A percentile compares a stretch with the other conserved stretches of the same genome.
phyloP scores from a whole-genome alignment of 2,329 filamentous ascomycete species.

The Pseudocercospora ulei region DNA sequence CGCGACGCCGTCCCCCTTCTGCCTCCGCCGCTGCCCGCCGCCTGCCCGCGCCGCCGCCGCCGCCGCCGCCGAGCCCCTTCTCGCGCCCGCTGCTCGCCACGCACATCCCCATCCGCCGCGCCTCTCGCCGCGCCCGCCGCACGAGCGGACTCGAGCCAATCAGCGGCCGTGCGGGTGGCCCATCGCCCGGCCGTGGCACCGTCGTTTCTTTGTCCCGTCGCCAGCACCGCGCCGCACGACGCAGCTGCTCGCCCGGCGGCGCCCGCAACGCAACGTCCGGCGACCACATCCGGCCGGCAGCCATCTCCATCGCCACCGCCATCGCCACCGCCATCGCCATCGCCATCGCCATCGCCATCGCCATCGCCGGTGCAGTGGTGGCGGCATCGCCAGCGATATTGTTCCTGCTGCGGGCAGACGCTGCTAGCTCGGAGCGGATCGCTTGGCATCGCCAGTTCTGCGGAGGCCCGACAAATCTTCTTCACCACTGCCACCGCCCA shows the following conservation, averaged over 20 bases:
- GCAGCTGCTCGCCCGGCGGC: constrained; percentile 2
- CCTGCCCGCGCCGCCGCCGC: too few relatives aligned
- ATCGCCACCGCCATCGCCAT: not conserved
- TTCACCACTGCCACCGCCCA: constrained; percentile 6
- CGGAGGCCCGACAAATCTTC: too few relatives aligned
- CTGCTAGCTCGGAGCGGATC: too few relatives aligned
- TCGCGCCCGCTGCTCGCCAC: too few relatives aligned
- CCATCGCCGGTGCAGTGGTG: too few relatives aligned
- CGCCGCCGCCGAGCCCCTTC: too few relatives aligned
- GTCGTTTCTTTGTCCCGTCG: constrained; percentile 15
- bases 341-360: too few relatives aligned
- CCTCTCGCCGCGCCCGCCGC: not conserved
- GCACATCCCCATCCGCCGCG: constrained; percentile 1
- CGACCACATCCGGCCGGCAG: constrained; percentile 1
- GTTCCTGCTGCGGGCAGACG: too few relatives aligned
- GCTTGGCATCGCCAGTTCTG: too few relatives aligned
- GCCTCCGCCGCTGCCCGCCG: too few relatives aligned
- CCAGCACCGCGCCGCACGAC: constrained; percentile 9
- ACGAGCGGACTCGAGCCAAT: constrained; percentile 3
- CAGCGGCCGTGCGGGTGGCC: constrained; percentile 1
- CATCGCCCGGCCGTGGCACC: constrained; percentile 9
- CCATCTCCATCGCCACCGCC: not conserved
- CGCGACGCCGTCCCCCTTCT: too few relatives aligned
- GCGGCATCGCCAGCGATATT: too few relatives aligned
- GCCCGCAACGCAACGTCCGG: constrained; percentile 3